A percentile compares a stretch with the other conserved stretches of the same genome.
Conservation (phyloP, 257 asterid species). For the Coffea eugenioides region DNA sequence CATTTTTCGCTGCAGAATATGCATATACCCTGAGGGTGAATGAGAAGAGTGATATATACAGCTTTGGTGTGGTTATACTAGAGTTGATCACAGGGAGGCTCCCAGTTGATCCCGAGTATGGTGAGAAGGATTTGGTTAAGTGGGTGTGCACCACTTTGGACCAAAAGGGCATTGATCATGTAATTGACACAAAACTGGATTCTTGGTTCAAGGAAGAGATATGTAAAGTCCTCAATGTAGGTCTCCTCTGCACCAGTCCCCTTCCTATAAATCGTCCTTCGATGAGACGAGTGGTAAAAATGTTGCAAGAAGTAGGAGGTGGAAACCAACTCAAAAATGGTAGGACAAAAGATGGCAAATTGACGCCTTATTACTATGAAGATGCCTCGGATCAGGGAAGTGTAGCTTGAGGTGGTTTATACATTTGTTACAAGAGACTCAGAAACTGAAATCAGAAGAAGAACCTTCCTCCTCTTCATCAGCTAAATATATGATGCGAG, state of each 20-base stretch:
- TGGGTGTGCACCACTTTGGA: conserved; percentile 90
- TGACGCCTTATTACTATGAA: conserved; percentile 82
- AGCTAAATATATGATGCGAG: conserved; percentile 18
- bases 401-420: conserved; percentile 32
- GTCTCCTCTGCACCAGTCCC: conserved; percentile 94
- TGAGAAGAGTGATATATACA: conserved; percentile 92
- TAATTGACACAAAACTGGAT: conserved; percentile 79
- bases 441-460: background rate
- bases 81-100: conserved; percentile 75
- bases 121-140: conserved; percentile 88
- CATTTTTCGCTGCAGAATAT: conserved; percentile 53
- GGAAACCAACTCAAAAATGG: conserved; percentile 31
- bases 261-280: conserved; percentile 94
- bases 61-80: conserved; percentile 83
- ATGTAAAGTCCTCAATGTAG: conserved; percentile 69
- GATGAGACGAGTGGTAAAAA: conserved; percentile 85
- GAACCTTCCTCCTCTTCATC: conserved; percentile 8
- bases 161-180: conserved; percentile 74
- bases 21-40: conserved; percentile 91
- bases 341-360: conserved; percentile 62
- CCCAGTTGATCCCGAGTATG: conserved; percentile 84
- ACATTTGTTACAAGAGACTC: conserved; percentile 1
- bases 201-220: conserved; percentile 84
- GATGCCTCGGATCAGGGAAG: conserved; percentile 76
- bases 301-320: conserved; percentile 70